A percentile compares a stretch with the other conserved stretches of the same genome.
phyloP scores from a whole-genome alignment of 129 eudicot species.

The Flaveria robusta region DNA sequence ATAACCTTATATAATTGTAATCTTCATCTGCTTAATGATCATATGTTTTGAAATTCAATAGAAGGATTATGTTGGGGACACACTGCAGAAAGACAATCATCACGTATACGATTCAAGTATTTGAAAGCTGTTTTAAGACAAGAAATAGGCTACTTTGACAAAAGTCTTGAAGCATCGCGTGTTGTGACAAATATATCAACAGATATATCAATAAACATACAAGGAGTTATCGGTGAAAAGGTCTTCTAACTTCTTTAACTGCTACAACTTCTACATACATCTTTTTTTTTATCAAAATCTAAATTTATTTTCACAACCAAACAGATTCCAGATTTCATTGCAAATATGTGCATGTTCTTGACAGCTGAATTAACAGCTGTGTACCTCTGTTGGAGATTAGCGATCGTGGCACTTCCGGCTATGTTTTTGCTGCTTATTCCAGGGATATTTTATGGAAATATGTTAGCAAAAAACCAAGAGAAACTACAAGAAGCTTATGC shows the following conservation, averaged over 20 bases:
- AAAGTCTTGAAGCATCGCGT: conserved; percentile 35
- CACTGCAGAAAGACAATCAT: conserved; percentile 45
- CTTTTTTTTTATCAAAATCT: background rate
- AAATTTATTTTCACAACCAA: background rate
- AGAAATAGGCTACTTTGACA: conserved; percentile 43
- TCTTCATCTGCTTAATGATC: background rate
- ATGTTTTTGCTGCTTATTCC: conserved; percentile 39
- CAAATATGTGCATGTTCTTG: conserved; percentile 29
- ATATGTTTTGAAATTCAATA: conserved; percentile 16
- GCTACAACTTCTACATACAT: background rate
- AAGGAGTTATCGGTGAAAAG: conserved; percentile 44
- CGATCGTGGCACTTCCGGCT: conserved; percentile 35
- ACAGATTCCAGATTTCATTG: conserved; percentile 42
- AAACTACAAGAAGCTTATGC: conserved; percentile 35
- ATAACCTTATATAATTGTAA: background rate
- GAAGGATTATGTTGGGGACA: conserved; percentile 47
- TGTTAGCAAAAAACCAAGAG: conserved; percentile 24
- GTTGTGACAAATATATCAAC: conserved; percentile 40
- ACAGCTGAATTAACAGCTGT: conserved; percentile 31
- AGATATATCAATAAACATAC: conserved; percentile 39
- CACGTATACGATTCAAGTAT: conserved; percentile 39
- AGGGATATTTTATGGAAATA: conserved; percentile 27
- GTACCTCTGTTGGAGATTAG: conserved; percentile 43
- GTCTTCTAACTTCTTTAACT: conserved; percentile 21
- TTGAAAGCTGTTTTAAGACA: conserved; percentile 41